These are phyloP conservation scores for Dendrocalamus latiflorus DNA, from an alignment of 202 grass and related monocot species.

Conservation along the genomic window DNA sequence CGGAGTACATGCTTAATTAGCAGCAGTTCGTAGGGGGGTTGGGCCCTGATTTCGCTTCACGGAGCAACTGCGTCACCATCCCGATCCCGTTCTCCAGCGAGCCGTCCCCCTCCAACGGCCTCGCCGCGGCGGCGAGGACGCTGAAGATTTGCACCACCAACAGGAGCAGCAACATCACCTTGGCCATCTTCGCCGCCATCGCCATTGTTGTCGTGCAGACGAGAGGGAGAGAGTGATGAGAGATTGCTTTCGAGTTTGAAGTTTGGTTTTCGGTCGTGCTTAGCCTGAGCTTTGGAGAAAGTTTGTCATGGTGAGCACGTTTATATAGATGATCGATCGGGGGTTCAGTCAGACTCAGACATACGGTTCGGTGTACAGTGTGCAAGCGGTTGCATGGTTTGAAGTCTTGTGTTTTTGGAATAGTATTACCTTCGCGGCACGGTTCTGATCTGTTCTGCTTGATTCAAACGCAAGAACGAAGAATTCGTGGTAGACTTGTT, in stretches of 20 bases:
- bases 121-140: background rate
- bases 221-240: background rate
- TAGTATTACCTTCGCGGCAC: background rate
- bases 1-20: background rate
- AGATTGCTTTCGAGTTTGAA: background rate
- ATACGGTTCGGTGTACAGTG: background rate
- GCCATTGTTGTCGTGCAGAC: background rate
- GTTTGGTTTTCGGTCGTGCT: background rate
- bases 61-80: conserved; percentile 7
- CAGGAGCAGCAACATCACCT: background rate
- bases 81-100: background rate
- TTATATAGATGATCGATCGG: background rate
- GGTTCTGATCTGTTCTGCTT: background rate
- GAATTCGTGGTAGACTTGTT: no score
- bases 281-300: background rate
- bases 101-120: background rate
- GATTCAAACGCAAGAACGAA: background rate
- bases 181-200: background rate
- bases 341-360: background rate
- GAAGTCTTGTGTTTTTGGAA: background rate
- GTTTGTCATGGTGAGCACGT: background rate
- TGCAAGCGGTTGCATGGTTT: background rate
- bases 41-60: background rate
- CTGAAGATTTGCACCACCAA: background rate
- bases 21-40: background rate